Conservation (phyloP, 148 eudicot species). For the Arbutus unedo region DNA sequence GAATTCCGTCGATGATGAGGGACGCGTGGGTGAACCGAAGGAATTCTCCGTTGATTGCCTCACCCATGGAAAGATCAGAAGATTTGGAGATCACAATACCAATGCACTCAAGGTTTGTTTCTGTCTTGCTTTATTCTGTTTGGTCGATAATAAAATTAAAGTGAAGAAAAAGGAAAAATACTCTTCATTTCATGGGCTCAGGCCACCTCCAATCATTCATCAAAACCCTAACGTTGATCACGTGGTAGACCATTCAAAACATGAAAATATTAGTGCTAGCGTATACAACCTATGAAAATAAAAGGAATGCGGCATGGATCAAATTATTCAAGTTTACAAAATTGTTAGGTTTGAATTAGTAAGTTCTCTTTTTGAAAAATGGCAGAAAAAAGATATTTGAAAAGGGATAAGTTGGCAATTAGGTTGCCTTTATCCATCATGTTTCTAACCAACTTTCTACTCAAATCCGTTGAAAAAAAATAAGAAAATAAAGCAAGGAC, state of each 20-base stretch:
- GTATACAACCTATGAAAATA: no score
- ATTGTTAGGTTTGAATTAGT: not conserved
- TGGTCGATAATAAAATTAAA: not conserved
- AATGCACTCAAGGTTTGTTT: slow-evolving; percentile 41
- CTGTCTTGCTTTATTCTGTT: not conserved
- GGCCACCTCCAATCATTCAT: no score
- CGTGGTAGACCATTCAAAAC: no score
- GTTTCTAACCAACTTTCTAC: not conserved
- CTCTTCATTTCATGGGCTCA: no score
- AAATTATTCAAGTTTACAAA: not conserved
- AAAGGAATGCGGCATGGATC: no score
- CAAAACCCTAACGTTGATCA: no score
- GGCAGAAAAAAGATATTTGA: not conserved
- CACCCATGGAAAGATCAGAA: slow-evolving; percentile 42
- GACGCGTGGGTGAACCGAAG: slow-evolving; percentile 21
- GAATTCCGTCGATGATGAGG: slow-evolving; percentile 34
- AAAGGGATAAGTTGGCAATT: no score
- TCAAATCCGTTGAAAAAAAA: not conserved
- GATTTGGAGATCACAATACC: slow-evolving; percentile 20
- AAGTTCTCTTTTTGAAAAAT: not conserved
- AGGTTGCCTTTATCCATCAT: not conserved
- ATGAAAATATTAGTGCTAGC: no score
- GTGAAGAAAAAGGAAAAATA: no score
- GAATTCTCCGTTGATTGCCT: slow-evolving; percentile 32
- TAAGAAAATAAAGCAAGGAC: not conserved